A percentile compares a stretch with the other conserved stretches of the same genome.
Evolutionary conservation across 2,329 filamentous ascomycete species (phyloP).

Genomic region (Aaosphaeria pasadenensis): DNA sequence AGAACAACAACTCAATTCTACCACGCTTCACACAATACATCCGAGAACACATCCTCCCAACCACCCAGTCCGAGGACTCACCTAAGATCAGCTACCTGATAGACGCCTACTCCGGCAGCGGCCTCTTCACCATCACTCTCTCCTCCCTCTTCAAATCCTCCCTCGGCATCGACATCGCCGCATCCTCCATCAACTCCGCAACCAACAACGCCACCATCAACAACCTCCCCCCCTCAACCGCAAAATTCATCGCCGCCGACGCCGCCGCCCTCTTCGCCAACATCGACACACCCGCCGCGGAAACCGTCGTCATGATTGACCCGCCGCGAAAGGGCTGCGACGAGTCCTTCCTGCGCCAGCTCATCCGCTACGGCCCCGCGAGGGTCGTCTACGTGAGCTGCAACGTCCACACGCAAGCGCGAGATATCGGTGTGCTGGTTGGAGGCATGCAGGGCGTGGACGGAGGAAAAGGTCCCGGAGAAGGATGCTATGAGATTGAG

Average conservation of each 20-base stretch:
- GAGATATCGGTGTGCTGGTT: constrained; percentile 86
- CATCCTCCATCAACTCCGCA: constrained; percentile 74
- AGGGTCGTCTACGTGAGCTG: constrained; percentile 93
- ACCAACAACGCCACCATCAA: constrained; percentile 77
- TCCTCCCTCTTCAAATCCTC: constrained; percentile 75
- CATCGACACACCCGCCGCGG: constrained; percentile 69
- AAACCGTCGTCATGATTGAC: constrained; percentile 93
- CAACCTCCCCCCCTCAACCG: constrained; percentile 63
- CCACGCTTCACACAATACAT: constrained; percentile 83
- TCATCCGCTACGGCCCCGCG: constrained; percentile 72
- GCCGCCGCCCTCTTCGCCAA: constrained; percentile 77
- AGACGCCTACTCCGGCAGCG: constrained; percentile 95
- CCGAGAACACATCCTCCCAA: constrained; percentile 69
- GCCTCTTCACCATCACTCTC: constrained; percentile 94
- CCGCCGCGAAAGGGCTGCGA: constrained; percentile 97
- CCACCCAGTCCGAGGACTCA: constrained; percentile 13
- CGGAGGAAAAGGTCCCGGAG: constrained; percentile 32
- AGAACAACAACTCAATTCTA: constrained; percentile 99
- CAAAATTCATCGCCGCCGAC: constrained; percentile 85
- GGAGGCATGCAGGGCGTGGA: constrained; percentile 56
- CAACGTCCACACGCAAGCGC: constrained; percentile 95
- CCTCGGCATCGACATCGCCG: constrained; percentile 86
- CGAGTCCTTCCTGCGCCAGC: constrained; percentile 74
- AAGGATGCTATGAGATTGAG: constrained; percentile 73
- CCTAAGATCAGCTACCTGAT: constrained; percentile 75